phyloP scores from a whole-genome alignment of 2,329 filamentous ascomycete genomes.

The Dothideomycetes sp. region DNA sequence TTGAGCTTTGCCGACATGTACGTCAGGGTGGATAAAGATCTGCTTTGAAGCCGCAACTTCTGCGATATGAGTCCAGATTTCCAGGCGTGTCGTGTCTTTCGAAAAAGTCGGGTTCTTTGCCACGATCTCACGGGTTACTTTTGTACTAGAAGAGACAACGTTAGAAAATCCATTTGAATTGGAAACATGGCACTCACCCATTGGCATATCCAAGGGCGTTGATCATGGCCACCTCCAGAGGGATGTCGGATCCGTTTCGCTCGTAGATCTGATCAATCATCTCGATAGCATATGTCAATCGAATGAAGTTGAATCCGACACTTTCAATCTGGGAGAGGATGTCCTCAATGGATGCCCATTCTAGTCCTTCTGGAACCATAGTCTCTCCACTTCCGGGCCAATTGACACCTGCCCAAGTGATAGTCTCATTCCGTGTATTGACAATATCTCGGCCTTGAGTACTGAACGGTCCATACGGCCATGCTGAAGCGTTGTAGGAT shows the following conservation, averaged over 20 bases:
- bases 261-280: constrained; percentile 43
- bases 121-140: constrained; percentile 45
- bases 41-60: constrained; percentile 42
- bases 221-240: constrained; percentile 16
- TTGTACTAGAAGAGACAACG: too few relatives aligned
- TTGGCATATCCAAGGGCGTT: constrained; percentile 41
- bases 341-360: constrained; percentile 48
- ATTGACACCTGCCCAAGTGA: constrained; percentile 46
- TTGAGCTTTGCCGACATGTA: constrained; percentile 40
- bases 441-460: constrained; percentile 25
- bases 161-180: too few relatives aligned
- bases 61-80: constrained; percentile 46
- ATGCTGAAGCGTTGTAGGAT: background rate
- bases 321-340: constrained; percentile 50
- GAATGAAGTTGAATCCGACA: constrained; percentile 54
- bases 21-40: constrained; percentile 53
- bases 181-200: constrained; percentile 29
- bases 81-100: constrained; percentile 36
- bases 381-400: constrained; percentile 53
- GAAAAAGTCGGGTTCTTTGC: constrained; percentile 49
- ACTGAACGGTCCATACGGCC: constrained; percentile 18
- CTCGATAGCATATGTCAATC: constrained; percentile 54
- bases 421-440: constrained; percentile 26
- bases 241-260: constrained; percentile 15
- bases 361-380: constrained; percentile 57